Conservation (phyloP, 805 yeast genomes). For the Cyberlindnera petersonii region DNA sequence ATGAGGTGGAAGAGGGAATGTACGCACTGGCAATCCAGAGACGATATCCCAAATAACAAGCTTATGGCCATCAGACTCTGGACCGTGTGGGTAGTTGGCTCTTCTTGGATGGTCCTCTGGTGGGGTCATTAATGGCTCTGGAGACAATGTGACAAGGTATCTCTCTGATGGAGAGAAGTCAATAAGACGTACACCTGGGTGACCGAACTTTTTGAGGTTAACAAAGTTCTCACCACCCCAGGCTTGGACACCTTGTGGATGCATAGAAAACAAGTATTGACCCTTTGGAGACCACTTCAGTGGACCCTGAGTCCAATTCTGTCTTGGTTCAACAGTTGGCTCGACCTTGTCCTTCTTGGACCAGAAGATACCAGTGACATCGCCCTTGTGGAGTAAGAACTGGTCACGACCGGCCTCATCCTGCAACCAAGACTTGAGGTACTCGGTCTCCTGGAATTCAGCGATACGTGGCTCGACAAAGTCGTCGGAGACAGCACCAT, state of each 20-base stretch:
- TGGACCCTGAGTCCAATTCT: slow-evolving; percentile 82
- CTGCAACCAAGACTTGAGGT: slow-evolving; percentile 85
- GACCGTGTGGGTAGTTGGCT: slow-evolving; percentile 74
- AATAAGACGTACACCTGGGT: slow-evolving; percentile 82
- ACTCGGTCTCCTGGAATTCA: slow-evolving; percentile 71
- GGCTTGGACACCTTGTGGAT: slow-evolving; percentile 90
- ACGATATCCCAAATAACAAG: slow-evolving; percentile 88
- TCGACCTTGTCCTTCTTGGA: slow-evolving; percentile 71
- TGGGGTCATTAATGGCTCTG: slow-evolving; percentile 73
- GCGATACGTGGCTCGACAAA: slow-evolving; percentile 72
- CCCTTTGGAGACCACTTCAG: slow-evolving; percentile 94
- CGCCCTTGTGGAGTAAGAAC: slow-evolving; percentile 72
- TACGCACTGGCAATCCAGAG: slow-evolving; percentile 78
- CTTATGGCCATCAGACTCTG: slow-evolving; percentile 88
- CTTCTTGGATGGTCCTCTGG: slow-evolving; percentile 61
- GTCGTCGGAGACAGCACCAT: slow-evolving; percentile 55
- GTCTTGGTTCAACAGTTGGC: slow-evolving; percentile 71
- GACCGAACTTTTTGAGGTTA: slow-evolving; percentile 73
- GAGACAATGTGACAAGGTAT: slow-evolving; percentile 85
- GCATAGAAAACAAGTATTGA: slow-evolving; percentile 78
- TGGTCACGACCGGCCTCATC: slow-evolving; percentile 91
- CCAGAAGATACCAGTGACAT: slow-evolving; percentile 84
- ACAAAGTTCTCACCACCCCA: slow-evolving; percentile 91
- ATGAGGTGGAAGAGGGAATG: slow-evolving; percentile 84
- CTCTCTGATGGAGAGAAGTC: slow-evolving; percentile 93